Conservation (phyloP, 306 rosid genomes). For the Citrullus amarus region DNA sequence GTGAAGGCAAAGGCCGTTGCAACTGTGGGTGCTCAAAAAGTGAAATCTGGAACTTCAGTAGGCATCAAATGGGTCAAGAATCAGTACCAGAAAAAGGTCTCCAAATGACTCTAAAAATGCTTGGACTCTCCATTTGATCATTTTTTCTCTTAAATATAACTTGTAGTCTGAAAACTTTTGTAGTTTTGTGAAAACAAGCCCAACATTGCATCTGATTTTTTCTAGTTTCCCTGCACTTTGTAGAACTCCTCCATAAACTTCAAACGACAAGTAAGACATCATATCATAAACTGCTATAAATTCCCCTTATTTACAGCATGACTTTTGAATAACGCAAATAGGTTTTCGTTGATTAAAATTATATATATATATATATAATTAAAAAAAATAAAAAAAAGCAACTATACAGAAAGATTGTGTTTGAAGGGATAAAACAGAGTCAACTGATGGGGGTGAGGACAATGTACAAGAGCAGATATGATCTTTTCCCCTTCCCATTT, state of each 20-base stretch:
- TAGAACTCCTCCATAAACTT: neutral
- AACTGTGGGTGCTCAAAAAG: slow-evolving; percentile 21
- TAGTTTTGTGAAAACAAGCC: neutral
- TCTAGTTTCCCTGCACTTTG: neutral
- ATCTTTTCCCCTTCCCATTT: neutral
- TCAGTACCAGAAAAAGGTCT: slow-evolving; percentile 44
- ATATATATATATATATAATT: no score
- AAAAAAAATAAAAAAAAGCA: no score
- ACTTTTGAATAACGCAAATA: neutral
- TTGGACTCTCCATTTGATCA: neutral
- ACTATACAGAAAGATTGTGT: neutral
- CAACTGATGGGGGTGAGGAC: neutral
- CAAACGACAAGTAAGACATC: neutral
- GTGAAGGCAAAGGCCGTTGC: slow-evolving; percentile 27
- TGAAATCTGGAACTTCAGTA: slow-evolving; percentile 45
- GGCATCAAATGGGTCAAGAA: slow-evolving; percentile 70
- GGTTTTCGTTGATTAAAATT: neutral
- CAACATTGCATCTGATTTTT: neutral
- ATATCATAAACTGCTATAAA: neutral
- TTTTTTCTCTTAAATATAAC: neutral
- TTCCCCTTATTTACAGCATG: neutral
- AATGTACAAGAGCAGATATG: neutral
- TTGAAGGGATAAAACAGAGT: neutral
- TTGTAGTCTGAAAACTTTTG: neutral
- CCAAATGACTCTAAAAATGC: slow-evolving; percentile 31